These are phyloP conservation scores for Backusella tuberculispora DNA, from an alignment of 192 early-diverging fungal genomes.

Conservation along the genomic window DNA sequence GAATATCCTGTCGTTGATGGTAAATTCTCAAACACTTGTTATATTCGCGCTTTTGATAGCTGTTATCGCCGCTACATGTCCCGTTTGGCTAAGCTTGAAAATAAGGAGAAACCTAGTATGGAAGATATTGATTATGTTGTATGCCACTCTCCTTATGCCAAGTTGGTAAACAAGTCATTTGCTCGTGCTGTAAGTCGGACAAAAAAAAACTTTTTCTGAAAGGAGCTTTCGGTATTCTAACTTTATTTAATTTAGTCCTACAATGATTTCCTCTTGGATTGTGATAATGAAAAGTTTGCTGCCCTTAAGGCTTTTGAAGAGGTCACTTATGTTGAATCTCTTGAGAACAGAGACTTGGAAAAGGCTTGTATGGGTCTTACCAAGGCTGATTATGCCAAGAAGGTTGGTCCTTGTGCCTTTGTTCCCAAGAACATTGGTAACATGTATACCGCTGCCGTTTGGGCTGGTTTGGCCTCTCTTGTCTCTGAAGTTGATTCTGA, in stretches of 20 bases:
- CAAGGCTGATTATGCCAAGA: constrained; percentile 74
- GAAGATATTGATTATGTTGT: constrained; percentile 78
- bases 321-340: constrained; percentile 71
- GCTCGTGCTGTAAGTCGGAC: constrained; percentile 62
- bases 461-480: constrained; percentile 74
- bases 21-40: constrained; percentile 90
- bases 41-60: constrained; percentile 87
- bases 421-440: constrained; percentile 93
- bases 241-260: constrained; percentile 58
- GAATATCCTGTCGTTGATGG: constrained; percentile 99
- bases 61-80: constrained; percentile 86
- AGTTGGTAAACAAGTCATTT: constrained; percentile 95
- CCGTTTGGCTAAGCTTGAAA: constrained; percentile 53
- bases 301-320: constrained; percentile 58
- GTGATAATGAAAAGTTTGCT: constrained; percentile 61
- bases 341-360: constrained; percentile 87
- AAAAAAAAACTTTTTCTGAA: not conserved
- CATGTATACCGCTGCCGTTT: constrained; percentile 57
- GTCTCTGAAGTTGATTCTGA: constrained; percentile 73
- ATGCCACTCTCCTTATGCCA: constrained; percentile 98
- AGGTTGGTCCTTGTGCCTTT: constrained; percentile 79
- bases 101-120: constrained; percentile 49
- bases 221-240: not conserved
- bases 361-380: constrained; percentile 85
- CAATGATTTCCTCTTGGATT: constrained; percentile 89